Evolutionary conservation across 306 rosid genomes (phyloP), one percentile per base, ranked within the genome.

Genomic region (Datisca glomerata): DNA sequence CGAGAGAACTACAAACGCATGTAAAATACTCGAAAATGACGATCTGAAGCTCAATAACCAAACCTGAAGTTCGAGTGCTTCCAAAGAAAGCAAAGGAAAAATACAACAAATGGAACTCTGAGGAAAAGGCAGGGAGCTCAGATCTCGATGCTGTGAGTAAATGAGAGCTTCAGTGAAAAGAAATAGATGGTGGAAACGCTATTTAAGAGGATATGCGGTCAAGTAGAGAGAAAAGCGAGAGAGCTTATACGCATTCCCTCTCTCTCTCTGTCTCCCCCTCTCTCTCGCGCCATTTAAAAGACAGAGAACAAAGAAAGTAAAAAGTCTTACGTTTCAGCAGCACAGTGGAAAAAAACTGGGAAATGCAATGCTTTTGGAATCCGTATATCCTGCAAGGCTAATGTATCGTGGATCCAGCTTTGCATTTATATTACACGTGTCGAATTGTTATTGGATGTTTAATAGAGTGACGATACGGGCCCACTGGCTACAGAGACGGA

Each of bases 161-260:
- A 25, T 42, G 16, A 32, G 53, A 19, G 29, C 5, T 7, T 32
- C 29, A 18, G 41, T 1, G 5, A 29, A 1, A 11, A 19, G 32
- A 34, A 44, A 32, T 27, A 23, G 37, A 39, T 12, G 11, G 38
- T 4, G 58, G 25, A 51, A 45, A 46, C 63, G 7, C 43, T 39
- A 24, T 21, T 5, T 16, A 20, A 7, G 27, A 24, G 21, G 24
- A 29, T 33, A 18, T 35, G 51, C 21, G 66, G 60, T 65, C 65
- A 71, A 48, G 73, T 52, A 61, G 74, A 63, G 66, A 52, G 53
- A 57, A 50, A 45, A 34, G 19, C 33, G 45, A 24, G 52, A 9
- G 37, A 47, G 60, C 57, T n/a, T 49, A 66, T 50, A 49, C 71
- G 73, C 59, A 52, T 76, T 67, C 81, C 81, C 73, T 74, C 78